Evolutionary conservation across 768 basidiomycete genomes (phyloP).

Genomic region (Tylopilus subfusipes): DNA sequence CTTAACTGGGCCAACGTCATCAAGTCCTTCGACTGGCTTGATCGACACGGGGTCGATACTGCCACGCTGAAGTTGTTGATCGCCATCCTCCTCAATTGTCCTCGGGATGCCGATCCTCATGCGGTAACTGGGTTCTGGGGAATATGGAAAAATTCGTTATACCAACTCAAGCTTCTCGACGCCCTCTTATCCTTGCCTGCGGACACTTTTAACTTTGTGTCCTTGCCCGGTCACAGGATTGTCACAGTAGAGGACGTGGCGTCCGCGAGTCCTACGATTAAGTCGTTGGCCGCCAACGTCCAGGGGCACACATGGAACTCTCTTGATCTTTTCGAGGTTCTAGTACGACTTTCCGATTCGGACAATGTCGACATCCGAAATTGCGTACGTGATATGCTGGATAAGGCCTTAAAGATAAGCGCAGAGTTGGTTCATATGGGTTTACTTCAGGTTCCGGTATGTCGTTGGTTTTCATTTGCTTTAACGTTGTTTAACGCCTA

Average conservation of each 20-base stretch:
- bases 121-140: constrained; percentile 86
- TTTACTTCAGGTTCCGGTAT: constrained; percentile 81
- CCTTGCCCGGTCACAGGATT: constrained; percentile 76
- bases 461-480: constrained; percentile 30
- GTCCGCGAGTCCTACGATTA: constrained; percentile 85
- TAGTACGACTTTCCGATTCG: constrained; percentile 75
- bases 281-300: constrained; percentile 83
- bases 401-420: constrained; percentile 89
- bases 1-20: constrained; percentile 83
- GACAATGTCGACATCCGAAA: constrained; percentile 67
- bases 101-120: constrained; percentile 71
- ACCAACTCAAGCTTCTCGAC: constrained; percentile 84
- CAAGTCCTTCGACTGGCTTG: constrained; percentile 80
- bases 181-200: constrained; percentile 83
- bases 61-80: constrained; percentile 87
- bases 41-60: constrained; percentile 83
- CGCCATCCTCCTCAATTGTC: constrained; percentile 78
- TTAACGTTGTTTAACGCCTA: neutral
- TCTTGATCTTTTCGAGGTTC: constrained; percentile 81
- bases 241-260: constrained; percentile 89
- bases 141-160: constrained; percentile 78
- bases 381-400: constrained; percentile 86
- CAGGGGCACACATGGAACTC: constrained; percentile 96
- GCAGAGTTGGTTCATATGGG: constrained; percentile 95
- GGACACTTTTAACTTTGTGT: constrained; percentile 91